These are phyloP conservation scores for Phylloporus arenicola DNA, from an alignment of 768 basidiomycete genomes.

Conservation along the genomic window DNA sequence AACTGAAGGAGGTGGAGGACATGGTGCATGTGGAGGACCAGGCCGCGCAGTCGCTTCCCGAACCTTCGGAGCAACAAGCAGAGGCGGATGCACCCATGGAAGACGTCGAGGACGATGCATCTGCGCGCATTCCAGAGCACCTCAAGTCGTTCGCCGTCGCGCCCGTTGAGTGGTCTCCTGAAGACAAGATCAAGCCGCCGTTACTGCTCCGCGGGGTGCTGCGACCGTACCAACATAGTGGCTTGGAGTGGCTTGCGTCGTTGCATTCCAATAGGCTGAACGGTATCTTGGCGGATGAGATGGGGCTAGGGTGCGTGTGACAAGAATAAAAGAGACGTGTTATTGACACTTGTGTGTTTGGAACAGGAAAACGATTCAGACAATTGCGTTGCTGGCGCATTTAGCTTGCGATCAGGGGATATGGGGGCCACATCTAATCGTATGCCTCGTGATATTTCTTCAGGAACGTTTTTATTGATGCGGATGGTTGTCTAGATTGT, in stretches of 20 bases:
- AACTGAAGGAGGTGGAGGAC: background rate
- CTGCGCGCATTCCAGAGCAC: slow-evolving; percentile 45
- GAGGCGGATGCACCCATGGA: slow-evolving; percentile 31
- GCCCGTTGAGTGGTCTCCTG: slow-evolving; percentile 61
- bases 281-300: slow-evolving; percentile 87
- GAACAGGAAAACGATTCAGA: slow-evolving; percentile 89
- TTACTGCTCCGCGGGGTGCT: slow-evolving; percentile 80
- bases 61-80: slow-evolving; percentile 1
- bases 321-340: background rate
- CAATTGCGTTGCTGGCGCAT: slow-evolving; percentile 89
- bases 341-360: background rate
- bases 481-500: slow-evolving; percentile 47
- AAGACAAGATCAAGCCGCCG: slow-evolving; percentile 54
- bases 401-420: slow-evolving; percentile 86
- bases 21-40: background rate
- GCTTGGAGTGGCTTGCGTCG: slow-evolving; percentile 91
- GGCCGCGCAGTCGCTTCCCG: background rate
- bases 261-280: slow-evolving; percentile 77
- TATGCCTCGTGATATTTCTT: slow-evolving; percentile 27
- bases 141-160: slow-evolving; percentile 67
- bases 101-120: slow-evolving; percentile 32
- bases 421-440: slow-evolving; percentile 89
- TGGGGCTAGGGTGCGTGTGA: slow-evolving; percentile 80
- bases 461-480: background rate
- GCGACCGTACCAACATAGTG: slow-evolving; percentile 90